Evolutionary conservation across 345 rosid genomes (phyloP).

Genomic region (Eucalyptus sideroxylon): DNA sequence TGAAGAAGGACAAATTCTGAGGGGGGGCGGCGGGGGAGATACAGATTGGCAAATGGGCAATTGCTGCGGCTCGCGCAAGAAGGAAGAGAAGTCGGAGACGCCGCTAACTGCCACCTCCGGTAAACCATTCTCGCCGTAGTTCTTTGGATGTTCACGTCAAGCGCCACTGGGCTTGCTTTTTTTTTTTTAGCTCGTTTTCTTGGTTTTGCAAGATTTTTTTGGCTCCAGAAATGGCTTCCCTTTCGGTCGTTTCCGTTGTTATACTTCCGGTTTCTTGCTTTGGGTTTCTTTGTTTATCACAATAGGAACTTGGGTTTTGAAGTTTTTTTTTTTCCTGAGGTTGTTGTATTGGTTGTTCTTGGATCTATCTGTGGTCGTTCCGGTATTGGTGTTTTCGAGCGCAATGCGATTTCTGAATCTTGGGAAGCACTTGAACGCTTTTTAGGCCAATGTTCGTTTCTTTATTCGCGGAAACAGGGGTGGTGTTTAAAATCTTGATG

Average conservation of each 20-base stretch:
- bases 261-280: not conserved
- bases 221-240: not conserved
- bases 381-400: not conserved
- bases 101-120: not conserved
- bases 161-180: not conserved
- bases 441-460: not conserved
- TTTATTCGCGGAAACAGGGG: not conserved
- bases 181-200: not conserved
- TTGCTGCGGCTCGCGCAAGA: constrained; percentile 1
- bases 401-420: not conserved
- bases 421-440: not conserved
- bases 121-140: not conserved
- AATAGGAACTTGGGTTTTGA: not conserved
- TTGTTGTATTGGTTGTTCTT: not conserved
- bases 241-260: not conserved
- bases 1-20: not conserved
- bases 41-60: constrained; percentile 4
- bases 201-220: not conserved
- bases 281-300: not conserved
- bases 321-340: not conserved
- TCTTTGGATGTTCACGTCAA: not conserved
- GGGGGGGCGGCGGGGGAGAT: not conserved
- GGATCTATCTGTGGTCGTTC: not conserved
- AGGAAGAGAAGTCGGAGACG: not conserved
- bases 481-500: not conserved